Evolutionary conservation across 768 basidiomycete genomes (phyloP).

Genomic region (Pleurotus sapidus): DNA sequence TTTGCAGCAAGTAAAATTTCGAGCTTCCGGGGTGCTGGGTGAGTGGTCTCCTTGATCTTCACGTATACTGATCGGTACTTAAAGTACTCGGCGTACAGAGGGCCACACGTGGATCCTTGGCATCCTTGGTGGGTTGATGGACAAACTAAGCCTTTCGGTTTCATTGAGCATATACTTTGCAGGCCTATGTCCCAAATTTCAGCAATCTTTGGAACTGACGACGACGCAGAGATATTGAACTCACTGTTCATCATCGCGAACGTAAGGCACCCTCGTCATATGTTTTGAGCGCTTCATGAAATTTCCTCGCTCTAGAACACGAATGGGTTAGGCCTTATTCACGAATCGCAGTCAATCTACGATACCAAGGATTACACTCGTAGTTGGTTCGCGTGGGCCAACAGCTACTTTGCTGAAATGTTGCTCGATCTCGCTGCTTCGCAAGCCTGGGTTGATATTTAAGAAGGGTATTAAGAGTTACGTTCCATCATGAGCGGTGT

Average conservation of each 20-base stretch:
- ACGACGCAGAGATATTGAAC: slow-evolving; percentile 64
- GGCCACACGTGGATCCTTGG: slow-evolving; percentile 72
- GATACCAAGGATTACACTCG: slow-evolving; percentile 56
- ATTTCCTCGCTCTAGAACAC: slow-evolving; percentile 53
- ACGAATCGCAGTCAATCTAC: slow-evolving; percentile 71
- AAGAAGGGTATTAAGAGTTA: slow-evolving; percentile 48
- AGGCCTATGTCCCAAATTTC: slow-evolving; percentile 83
- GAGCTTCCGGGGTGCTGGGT: slow-evolving; percentile 71
- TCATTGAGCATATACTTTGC: not conserved
- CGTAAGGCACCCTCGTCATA: slow-evolving; percentile 34
- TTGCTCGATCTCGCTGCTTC: slow-evolving; percentile 67
- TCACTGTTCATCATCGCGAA: slow-evolving; percentile 66
- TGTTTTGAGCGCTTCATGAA: not conserved
- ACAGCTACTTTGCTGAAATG: slow-evolving; percentile 84
- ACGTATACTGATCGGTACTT: not conserved
- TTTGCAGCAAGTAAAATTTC: slow-evolving; percentile 48
- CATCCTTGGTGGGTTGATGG: slow-evolving; percentile 54
- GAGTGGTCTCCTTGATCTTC: not conserved
- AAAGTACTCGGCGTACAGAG: slow-evolving; percentile 35
- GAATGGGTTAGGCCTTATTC: slow-evolving; percentile 70
- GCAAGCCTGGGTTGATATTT: slow-evolving; percentile 71
- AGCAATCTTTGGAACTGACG: slow-evolving; percentile 70
- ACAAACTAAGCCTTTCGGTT: not conserved
- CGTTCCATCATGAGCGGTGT: slow-evolving; percentile 29
- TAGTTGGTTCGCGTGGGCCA: slow-evolving; percentile 82